Conservation (phyloP, 306 rosid genomes). For the Corylus heterophylla region DNA sequence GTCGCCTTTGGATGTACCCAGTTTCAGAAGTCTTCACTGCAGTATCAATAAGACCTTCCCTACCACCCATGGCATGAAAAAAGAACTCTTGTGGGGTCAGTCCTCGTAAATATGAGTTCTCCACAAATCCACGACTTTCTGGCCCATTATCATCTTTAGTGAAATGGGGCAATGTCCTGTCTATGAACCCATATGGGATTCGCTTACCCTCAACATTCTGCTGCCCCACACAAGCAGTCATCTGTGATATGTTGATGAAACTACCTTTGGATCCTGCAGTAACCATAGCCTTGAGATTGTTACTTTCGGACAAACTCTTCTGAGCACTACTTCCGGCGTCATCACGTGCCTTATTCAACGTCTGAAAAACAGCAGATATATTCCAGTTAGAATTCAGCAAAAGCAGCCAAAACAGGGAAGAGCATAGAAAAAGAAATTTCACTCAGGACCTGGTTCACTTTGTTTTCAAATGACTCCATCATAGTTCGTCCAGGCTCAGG, state of each 20-base stretch:
- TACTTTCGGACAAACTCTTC: constrained; percentile 90
- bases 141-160: constrained; percentile 97
- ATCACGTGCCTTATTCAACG: constrained; percentile 94
- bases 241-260: constrained; percentile 97
- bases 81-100: constrained; percentile 99
- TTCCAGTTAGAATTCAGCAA: constrained; percentile 22
- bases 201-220: constrained; percentile 99
- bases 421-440: constrained; percentile 13
- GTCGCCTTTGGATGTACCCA: constrained; percentile 96
- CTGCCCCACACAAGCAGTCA: constrained; percentile 99
- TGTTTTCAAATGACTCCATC: constrained; percentile 97
- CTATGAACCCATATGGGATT: constrained; percentile 94
- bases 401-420: constrained; percentile 7
- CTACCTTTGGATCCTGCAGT: constrained; percentile 99
- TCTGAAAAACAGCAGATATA: constrained; percentile 38
- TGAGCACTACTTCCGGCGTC: constrained; percentile 98
- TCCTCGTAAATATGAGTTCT: constrained; percentile 94
- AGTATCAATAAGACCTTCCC: constrained; percentile 99
- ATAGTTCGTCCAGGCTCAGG: constrained; percentile 98
- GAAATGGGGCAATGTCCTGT: constrained; percentile 93
- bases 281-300: constrained; percentile 98
- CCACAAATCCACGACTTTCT: constrained; percentile 99
- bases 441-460: constrained; percentile 79
- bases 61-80: constrained; percentile 99
- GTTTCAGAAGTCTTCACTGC: constrained; percentile 99